phyloP scores from a whole-genome alignment of 2,329 filamentous ascomycete genomes.

The Trichocomaceae sp. region DNA sequence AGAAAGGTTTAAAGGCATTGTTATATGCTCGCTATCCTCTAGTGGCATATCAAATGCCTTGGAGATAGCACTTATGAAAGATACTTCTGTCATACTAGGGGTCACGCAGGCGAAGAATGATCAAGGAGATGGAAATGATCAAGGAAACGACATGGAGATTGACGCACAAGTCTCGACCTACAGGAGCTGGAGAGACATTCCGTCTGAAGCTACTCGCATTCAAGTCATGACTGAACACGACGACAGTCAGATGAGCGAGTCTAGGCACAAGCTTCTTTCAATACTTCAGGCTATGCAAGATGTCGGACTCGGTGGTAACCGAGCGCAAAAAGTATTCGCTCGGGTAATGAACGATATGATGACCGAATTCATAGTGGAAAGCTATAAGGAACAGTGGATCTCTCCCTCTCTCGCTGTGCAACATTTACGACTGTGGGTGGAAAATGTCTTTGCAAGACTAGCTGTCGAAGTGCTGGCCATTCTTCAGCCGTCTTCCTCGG shows the following conservation, averaged over 20 bases:
- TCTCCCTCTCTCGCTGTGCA: conserved; percentile 42
- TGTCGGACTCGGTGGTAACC: conserved; percentile 50
- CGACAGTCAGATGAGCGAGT: conserved; percentile 21
- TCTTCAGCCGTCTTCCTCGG: conserved; percentile 25
- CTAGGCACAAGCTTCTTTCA: conserved; percentile 30
- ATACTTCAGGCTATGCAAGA: conserved; percentile 44
- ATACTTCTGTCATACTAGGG: conserved; percentile 38
- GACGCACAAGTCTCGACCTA: conserved; percentile 32
- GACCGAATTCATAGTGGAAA: conserved; percentile 49
- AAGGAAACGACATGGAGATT: conserved; percentile 33
- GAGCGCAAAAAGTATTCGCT: conserved; percentile 52
- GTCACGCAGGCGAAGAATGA: conserved; percentile 28
- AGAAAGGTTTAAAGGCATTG: conserved; percentile 41
- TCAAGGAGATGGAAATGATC: not conserved
- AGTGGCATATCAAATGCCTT: conserved; percentile 38
- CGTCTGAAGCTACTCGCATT: conserved; percentile 22
- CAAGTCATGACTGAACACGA: conserved; percentile 31
- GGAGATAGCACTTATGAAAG: conserved; percentile 39
- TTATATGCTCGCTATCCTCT: conserved; percentile 43
- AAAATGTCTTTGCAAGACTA: conserved; percentile 48
- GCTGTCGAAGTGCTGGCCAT: conserved; percentile 44
- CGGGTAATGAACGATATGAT: conserved; percentile 53
- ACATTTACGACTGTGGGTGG: conserved; percentile 51
- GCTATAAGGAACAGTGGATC: conserved; percentile 54
- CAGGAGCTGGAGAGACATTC: conserved; percentile 29